A percentile compares a stretch with the other conserved stretches of the same genome.
Evolutionary conservation across 2,329 filamentous ascomycete species (phyloP).

Genomic region (Neurospora crassa): DNA sequence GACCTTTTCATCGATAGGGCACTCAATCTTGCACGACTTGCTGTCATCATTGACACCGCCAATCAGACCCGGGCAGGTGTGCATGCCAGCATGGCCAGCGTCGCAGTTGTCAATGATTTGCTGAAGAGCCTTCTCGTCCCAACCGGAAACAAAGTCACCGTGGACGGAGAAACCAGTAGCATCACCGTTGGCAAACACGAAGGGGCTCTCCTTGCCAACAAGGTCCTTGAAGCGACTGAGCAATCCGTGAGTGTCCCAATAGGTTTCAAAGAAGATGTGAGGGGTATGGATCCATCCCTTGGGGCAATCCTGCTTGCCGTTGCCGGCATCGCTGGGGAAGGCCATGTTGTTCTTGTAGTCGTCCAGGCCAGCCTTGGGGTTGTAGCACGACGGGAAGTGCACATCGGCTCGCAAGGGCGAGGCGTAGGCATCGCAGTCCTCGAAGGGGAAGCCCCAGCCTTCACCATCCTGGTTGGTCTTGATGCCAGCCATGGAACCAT

Average conservation of each 20-base stretch:
- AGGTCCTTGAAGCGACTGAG: slow-evolving; percentile 40
- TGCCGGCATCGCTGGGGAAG: slow-evolving; percentile 42
- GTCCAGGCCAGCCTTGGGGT: slow-evolving; percentile 49
- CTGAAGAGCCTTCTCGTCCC: slow-evolving; percentile 57
- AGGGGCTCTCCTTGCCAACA: slow-evolving; percentile 47
- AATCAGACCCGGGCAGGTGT: slow-evolving; percentile 50
- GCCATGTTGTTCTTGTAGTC: slow-evolving; percentile 57
- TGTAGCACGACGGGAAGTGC: slow-evolving; percentile 67
- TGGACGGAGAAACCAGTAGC: slow-evolving; percentile 61
- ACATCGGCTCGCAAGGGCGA: slow-evolving; percentile 57
- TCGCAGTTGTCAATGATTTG: slow-evolving; percentile 59
- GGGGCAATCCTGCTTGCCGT: slow-evolving; percentile 44
- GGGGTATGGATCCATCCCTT: slow-evolving; percentile 44
- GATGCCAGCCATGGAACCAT: slow-evolving; percentile 46
- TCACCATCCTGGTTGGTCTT: slow-evolving; percentile 42
- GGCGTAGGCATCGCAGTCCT: slow-evolving; percentile 53
- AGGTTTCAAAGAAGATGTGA: slow-evolving; percentile 49
- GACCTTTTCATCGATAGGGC: slow-evolving; percentile 36
- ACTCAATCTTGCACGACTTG: slow-evolving; percentile 40
- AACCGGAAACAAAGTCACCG: slow-evolving; percentile 64
- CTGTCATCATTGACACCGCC: slow-evolving; percentile 39
- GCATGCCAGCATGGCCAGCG: slow-evolving; percentile 48
- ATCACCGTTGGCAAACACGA: slow-evolving; percentile 62
- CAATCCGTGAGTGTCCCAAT: slow-evolving; percentile 50
- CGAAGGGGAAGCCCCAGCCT: slow-evolving; percentile 59